These are phyloP conservation scores for Fimicolochytrium jonesii DNA, from an alignment of 192 early-diverging fungal species.

Conservation along the genomic window DNA sequence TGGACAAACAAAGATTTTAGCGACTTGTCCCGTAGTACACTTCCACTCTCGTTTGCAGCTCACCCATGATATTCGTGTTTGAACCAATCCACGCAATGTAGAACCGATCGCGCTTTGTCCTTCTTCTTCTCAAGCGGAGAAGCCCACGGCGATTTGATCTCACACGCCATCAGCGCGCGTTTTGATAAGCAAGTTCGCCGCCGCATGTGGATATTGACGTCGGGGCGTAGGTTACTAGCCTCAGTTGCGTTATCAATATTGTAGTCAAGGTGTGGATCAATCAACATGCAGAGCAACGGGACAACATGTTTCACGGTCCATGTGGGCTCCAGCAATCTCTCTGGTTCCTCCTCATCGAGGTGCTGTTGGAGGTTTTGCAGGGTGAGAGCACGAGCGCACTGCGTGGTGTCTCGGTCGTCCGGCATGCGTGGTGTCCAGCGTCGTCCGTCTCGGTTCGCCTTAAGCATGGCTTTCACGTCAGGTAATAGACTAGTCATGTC, in stretches of 20 bases:
- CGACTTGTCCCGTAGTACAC: not conserved
- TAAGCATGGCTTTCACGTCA: not conserved
- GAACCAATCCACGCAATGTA: not conserved
- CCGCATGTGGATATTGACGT: not conserved
- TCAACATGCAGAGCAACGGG: not conserved
- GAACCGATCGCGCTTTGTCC: conserved; percentile 1
- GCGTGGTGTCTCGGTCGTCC: too few species aligned
- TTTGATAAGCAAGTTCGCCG: too few species aligned
- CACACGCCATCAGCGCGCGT: not conserved
- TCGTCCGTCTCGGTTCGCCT: not conserved
- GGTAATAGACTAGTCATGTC: not conserved
- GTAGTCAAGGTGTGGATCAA: not conserved
- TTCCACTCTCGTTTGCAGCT: not conserved
- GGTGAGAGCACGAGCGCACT: too few species aligned
- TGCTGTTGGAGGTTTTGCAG: not conserved
- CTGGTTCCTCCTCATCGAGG: not conserved
- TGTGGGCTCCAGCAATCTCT: not conserved
- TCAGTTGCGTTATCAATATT: not conserved
- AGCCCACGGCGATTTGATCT: not conserved
- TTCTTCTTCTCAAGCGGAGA: not conserved
- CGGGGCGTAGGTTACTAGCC: not conserved
- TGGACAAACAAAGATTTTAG: too few species aligned
- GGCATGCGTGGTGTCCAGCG: not conserved
- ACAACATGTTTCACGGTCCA: not conserved
- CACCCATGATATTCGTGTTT: not conserved